Base-by-base conservation (phyloP, 2,329 filamentous ascomycete species). In the Tolypocladium sp. region DNA sequence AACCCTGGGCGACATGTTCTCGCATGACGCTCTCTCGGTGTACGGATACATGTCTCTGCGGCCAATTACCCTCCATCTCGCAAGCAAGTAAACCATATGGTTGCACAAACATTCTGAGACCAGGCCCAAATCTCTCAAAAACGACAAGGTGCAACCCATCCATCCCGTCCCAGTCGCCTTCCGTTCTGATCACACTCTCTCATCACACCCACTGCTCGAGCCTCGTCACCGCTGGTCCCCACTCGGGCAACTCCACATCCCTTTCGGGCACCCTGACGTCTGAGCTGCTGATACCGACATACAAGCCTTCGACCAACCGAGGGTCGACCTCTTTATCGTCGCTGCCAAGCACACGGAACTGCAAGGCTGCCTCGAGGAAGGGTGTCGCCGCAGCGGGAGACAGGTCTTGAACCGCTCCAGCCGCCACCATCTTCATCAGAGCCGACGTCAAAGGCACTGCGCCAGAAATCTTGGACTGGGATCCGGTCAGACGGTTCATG, bases 371-470 rank as follows among this genome's bases (percentile, higher is more conserved):
- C 30, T 64, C 65, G n/a, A 83, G 70, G 60, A 77, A 80, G 1
- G 77, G 74, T 42, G 71, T 68, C 3, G 77, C 72, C 9, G 69
- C 70, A 0, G 63, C 63, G 0, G 72, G 65, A 2, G 73, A 70
- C 25, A 82, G 67, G 61, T 73, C 69, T 1, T 63, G 56, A n/a
- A 82, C 60, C 17, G 64, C 64, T 7, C 73, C 72, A 0, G 65
- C 65, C 1, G 68, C 68, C 4, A 81, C 70, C 66, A 76, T 72
- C 54, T 74, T 71, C 62, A 80, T 70, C 57, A 85, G 66, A 4
- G 76, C 74, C 8, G 75, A 74, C 2, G 82, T 84, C 62, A 85
- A 65, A 0, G 82, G 82, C 15, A 82, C 69, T 0, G 80, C 79
- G 1, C 81, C 79, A 1, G 79, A 76, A 20, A 81, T 73, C 56